Conservation (phyloP, 1,284 basidiomycete genomes). For the Meira miltonrushii region DNA sequence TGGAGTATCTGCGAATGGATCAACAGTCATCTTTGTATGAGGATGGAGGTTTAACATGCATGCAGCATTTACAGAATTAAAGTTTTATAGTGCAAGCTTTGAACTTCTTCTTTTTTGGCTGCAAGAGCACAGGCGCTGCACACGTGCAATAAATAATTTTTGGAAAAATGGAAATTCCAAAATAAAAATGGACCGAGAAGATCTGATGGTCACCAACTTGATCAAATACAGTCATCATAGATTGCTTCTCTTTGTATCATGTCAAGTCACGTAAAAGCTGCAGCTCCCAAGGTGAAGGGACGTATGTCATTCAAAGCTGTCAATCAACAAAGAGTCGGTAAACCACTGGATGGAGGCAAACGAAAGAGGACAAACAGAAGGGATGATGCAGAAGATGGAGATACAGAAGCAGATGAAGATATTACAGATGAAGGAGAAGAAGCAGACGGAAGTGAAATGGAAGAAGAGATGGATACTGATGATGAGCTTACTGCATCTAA, state of each 20-base stretch:
- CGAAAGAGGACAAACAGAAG: neutral
- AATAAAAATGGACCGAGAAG: too few relatives aligned
- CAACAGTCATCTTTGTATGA: constrained; percentile 19
- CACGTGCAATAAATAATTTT: too few relatives aligned
- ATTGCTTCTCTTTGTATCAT: neutral
- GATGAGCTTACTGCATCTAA: neutral
- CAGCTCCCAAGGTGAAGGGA: constrained; percentile 2
- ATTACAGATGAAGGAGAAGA: constrained; percentile 1
- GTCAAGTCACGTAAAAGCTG: constrained; percentile 3
- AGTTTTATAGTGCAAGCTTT: too few relatives aligned
- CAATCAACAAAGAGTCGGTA: neutral
- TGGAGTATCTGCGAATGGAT: constrained; percentile 37
- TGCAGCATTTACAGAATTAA: too few relatives aligned
- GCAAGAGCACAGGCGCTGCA: too few relatives aligned
- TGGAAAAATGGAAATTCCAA: too few relatives aligned
- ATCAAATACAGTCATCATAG: too few relatives aligned
- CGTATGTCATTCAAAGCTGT: neutral
- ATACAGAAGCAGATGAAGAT: constrained; percentile 12
- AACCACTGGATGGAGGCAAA: neutral
- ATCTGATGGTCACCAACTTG: too few relatives aligned
- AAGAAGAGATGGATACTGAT: constrained; percentile 1
- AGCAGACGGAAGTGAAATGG: constrained; percentile 2
- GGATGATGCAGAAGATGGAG: constrained; percentile 10
- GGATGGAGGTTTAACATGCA: too few relatives aligned
- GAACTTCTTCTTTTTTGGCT: too few relatives aligned